These are phyloP conservation scores for Pseudozyma sp. DNA, from an alignment of 1,284 basidiomycete genomes.

Conservation along the genomic window DNA sequence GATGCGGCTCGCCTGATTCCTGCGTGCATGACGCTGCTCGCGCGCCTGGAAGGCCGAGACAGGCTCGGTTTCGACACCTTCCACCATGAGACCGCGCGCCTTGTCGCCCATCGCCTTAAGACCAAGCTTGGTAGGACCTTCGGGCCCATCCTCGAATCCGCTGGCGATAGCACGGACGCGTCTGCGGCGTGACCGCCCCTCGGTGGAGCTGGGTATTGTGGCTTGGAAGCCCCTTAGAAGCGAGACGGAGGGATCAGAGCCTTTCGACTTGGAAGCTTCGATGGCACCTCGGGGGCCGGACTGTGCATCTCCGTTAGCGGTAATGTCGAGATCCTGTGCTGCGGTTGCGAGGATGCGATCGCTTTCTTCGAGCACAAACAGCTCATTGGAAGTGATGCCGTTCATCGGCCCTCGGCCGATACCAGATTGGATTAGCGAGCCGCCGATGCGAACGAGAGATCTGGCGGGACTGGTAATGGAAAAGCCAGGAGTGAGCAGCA, in stretches of 20 bases:
- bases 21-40: slow-evolving; percentile 48
- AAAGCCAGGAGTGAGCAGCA: slow-evolving; percentile 58
- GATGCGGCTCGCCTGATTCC: slow-evolving; percentile 44
- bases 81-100: slow-evolving; percentile 60
- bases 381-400: slow-evolving; percentile 61
- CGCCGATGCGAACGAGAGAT: slow-evolving; percentile 61
- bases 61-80: slow-evolving; percentile 36
- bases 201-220: slow-evolving; percentile 60
- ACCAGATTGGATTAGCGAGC: slow-evolving; percentile 55
- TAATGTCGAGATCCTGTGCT: slow-evolving; percentile 46
- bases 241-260: slow-evolving; percentile 53
- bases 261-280: slow-evolving; percentile 24
- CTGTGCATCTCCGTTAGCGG: slow-evolving; percentile 8
- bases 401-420: slow-evolving; percentile 58
- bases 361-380: slow-evolving; percentile 63
- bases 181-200: slow-evolving; percentile 57
- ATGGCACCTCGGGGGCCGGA: slow-evolving; percentile 22
- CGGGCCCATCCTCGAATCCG: slow-evolving; percentile 46
- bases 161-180: slow-evolving; percentile 52
- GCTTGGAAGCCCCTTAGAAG: slow-evolving; percentile 67
- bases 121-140: slow-evolving; percentile 53
- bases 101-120: slow-evolving; percentile 62
- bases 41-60: slow-evolving; percentile 47
- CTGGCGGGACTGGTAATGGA: slow-evolving; percentile 62
- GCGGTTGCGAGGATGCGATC: slow-evolving; percentile 63